A percentile compares a stretch with the other conserved stretches of the same genome.
phyloP scores from a whole-genome alignment of 116 monocot species.

The Phalaenopsis hybrid region DNA sequence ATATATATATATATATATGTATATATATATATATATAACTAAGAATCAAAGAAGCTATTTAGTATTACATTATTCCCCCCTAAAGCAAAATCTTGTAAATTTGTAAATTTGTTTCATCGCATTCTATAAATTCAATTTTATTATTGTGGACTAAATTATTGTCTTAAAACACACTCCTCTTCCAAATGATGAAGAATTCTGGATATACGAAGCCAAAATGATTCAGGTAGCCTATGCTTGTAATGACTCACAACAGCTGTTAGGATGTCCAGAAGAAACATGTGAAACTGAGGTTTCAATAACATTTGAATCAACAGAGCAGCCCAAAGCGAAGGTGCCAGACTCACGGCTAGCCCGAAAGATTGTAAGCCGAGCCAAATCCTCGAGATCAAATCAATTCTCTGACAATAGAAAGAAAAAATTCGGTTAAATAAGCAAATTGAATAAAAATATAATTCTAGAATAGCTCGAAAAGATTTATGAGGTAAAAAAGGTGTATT shows the following conservation, averaged over 20 bases:
- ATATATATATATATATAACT: too few species aligned
- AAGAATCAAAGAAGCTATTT: too few species aligned
- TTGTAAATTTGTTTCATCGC: too few species aligned
- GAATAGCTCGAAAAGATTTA: too few species aligned
- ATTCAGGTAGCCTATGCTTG: constrained; percentile 30
- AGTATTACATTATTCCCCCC: too few species aligned
- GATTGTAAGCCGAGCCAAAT: constrained; percentile 43
- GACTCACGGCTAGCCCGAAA: constrained; percentile 37
- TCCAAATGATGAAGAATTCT: constrained; percentile 51
- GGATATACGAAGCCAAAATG: constrained; percentile 73
- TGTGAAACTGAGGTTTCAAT: constrained; percentile 50
- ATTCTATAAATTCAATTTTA: too few species aligned
- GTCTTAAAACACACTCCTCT: constrained; percentile 6
- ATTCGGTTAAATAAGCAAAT: not conserved
- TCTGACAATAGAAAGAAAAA: constrained; percentile 25
- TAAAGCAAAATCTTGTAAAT: too few species aligned
- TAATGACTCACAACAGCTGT: constrained; percentile 42
- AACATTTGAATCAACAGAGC: constrained; percentile 60
- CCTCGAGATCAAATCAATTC: constrained; percentile 35
- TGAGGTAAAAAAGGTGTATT: too few species aligned
- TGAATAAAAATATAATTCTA: too few species aligned
- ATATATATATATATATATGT: too few species aligned
- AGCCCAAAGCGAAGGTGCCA: constrained; percentile 70
- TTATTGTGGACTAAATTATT: too few species aligned
- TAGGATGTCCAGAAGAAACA: constrained; percentile 41